Percentiles rank a stretch among this genome's conserved stretches.
phyloP scores from a whole-genome alignment of 192 early-diverging fungal genomes.

The Obelidium mucronatum region DNA sequence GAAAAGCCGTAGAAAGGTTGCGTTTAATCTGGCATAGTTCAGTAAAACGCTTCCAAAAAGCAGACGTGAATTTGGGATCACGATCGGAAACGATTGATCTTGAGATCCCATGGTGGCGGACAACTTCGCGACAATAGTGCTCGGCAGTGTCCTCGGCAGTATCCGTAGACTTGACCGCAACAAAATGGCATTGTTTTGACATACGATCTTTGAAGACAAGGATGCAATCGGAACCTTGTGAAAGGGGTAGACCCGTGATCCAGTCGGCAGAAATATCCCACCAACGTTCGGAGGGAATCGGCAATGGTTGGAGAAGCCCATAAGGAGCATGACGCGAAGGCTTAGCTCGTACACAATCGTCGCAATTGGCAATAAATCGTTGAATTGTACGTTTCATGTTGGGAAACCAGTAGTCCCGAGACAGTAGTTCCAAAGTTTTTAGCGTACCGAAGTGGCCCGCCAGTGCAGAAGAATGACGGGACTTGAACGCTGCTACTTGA shows the following conservation, averaged over 20 bases:
- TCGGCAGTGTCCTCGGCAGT: conserved; percentile 16
- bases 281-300: conserved; percentile 21
- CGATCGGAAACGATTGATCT: conserved; percentile 53
- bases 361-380: conserved; percentile 5
- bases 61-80: conserved; percentile 51
- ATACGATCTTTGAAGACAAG: conserved; percentile 53
- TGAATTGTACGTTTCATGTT: conserved; percentile 1
- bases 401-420: conserved; percentile 19
- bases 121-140: background rate
- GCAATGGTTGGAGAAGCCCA: conserved; percentile 33
- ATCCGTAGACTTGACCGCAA: background rate
- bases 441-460: background rate
- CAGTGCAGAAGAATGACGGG: background rate
- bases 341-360: background rate
- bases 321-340: conserved; percentile 35
- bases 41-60: conserved; percentile 44
- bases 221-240: conserved; percentile 41
- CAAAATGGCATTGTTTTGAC: conserved; percentile 41
- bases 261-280: conserved; percentile 19
- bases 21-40: conserved; percentile 17
- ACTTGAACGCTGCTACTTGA: background rate
- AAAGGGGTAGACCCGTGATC: conserved; percentile 6
- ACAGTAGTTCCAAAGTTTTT: conserved; percentile 1
- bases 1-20: conserved; percentile 23
- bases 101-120: conserved; percentile 46